phyloP scores from a whole-genome alignment of 257 asterid genomes.

The Plectranthus barbatus region DNA sequence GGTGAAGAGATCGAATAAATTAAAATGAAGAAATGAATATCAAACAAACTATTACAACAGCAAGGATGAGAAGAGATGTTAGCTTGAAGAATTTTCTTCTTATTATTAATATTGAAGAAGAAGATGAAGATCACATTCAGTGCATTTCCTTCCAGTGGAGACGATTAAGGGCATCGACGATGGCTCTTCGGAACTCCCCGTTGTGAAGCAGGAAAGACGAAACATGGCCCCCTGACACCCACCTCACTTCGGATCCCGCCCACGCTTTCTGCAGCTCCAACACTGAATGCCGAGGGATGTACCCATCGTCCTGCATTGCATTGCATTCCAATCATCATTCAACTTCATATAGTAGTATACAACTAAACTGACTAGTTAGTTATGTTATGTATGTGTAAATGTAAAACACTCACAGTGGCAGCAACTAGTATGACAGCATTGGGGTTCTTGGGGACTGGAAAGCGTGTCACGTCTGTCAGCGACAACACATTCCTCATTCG shows the following conservation, averaged over 20 bases:
- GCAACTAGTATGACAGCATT: constrained; percentile 78
- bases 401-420: constrained; percentile 93
- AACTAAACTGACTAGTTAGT: too few relatives aligned
- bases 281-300: constrained; percentile 82
- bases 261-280: constrained; percentile 90
- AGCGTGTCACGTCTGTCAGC: constrained; percentile 88
- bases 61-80: too few relatives aligned
- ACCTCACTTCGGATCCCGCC: constrained; percentile 98
- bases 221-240: constrained; percentile 94
- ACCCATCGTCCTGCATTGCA: constrained; percentile 98
- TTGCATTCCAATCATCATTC: too few relatives aligned
- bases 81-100: too few relatives aligned
- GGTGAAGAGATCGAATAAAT: too few relatives aligned
- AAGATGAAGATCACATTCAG: too few relatives aligned
- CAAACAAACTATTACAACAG: too few relatives aligned
- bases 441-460: constrained; percentile 86
- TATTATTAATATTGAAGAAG: too few relatives aligned
- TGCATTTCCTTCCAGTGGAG: constrained; percentile 79
- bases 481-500: constrained; percentile 85
- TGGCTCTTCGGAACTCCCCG: constrained; percentile 74
- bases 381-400: too few relatives aligned
- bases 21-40: too few relatives aligned
- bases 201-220: constrained; percentile 84
- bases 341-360: too few relatives aligned
- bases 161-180: constrained; percentile 69